Conservation (phyloP, 2,329 filamentous ascomycete genomes). For the Chalaropsis ovoidea region DNA sequence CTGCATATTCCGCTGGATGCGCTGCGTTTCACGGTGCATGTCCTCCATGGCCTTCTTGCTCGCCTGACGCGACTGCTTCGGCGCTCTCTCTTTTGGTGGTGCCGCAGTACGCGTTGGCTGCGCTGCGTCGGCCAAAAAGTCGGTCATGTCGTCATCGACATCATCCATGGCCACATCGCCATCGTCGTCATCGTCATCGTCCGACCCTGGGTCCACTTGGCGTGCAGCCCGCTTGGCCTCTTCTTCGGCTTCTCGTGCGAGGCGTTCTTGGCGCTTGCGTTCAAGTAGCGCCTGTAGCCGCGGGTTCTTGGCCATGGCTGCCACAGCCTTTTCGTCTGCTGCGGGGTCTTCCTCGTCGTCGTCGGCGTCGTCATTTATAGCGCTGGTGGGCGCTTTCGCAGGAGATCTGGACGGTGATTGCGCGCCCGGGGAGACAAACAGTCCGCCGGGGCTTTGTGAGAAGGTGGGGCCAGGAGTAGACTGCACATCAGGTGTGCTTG, state of each 20-base stretch:
- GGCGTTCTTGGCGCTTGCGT: slow-evolving; percentile 60
- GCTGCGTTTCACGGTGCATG: slow-evolving; percentile 89
- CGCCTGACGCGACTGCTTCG: slow-evolving; percentile 67
- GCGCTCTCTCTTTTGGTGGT: slow-evolving; percentile 47
- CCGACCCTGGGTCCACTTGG: slow-evolving; percentile 33
- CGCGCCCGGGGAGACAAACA: slow-evolving; percentile 27
- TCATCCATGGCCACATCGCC: slow-evolving; percentile 30
- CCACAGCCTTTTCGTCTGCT: slow-evolving; percentile 40
- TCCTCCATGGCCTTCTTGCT: slow-evolving; percentile 92
- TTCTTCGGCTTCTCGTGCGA: slow-evolving; percentile 54
- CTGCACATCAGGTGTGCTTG: slow-evolving; percentile 30
- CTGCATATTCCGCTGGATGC: slow-evolving; percentile 81
- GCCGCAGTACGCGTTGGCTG: slow-evolving; percentile 51
- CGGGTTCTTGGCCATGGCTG: slow-evolving; percentile 39
- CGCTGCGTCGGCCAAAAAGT: slow-evolving; percentile 32
- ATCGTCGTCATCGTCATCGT: slow-evolving; percentile 36
- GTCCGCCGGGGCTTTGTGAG: not conserved
- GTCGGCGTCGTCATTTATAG: slow-evolving; percentile 28
- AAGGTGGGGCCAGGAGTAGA: slow-evolving; percentile 23
- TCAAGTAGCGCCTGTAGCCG: slow-evolving; percentile 63
- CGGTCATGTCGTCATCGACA: slow-evolving; percentile 42
- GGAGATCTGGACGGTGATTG: slow-evolving; percentile 27
- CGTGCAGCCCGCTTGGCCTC: slow-evolving; percentile 34
- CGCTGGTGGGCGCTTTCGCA: slow-evolving; percentile 28
- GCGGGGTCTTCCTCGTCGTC: slow-evolving; percentile 33